Evolutionary conservation across 2,329 filamentous ascomycete species (phyloP).

Genomic region (Trichoderma oligosporum): DNA sequence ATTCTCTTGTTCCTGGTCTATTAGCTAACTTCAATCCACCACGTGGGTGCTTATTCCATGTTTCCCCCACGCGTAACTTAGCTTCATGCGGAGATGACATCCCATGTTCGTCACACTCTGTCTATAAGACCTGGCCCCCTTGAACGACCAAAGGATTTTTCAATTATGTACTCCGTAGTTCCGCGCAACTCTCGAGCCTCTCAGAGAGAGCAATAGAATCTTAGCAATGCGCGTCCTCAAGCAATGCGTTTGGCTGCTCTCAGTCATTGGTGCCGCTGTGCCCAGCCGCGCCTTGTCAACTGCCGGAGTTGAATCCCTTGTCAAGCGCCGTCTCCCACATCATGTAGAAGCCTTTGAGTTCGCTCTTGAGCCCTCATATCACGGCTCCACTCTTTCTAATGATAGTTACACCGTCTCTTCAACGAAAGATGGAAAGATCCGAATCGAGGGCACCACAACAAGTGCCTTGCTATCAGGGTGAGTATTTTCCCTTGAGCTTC

Average conservation of each 20-base stretch:
- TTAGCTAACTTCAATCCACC: neutral
- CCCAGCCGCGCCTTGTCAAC: neutral
- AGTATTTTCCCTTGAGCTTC: neutral
- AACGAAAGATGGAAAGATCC: constrained; percentile 22
- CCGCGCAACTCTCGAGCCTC: neutral
- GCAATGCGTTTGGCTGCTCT: constrained; percentile 7
- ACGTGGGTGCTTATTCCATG: constrained; percentile 7
- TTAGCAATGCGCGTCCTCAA: neutral
- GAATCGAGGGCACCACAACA: constrained; percentile 20
- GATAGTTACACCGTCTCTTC: constrained; percentile 22
- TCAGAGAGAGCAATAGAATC: neutral
- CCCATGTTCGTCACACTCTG: neutral
- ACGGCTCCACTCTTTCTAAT: neutral
- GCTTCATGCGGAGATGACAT: constrained; percentile 3
- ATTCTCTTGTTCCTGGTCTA: neutral
- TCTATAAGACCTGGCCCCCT: constrained; percentile 1
- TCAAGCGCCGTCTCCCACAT: constrained; percentile 22
- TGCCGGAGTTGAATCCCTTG: constrained; percentile 20
- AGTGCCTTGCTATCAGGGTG: constrained; percentile 22
- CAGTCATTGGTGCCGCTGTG: constrained; percentile 10
- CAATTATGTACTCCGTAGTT: neutral
- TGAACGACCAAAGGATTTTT: neutral
- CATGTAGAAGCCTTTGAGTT: constrained; percentile 22
- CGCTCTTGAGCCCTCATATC: neutral
- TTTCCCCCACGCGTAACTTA: neutral